Conservation (phyloP, 805 yeast genomes). For the Starmerella sp. region DNA sequence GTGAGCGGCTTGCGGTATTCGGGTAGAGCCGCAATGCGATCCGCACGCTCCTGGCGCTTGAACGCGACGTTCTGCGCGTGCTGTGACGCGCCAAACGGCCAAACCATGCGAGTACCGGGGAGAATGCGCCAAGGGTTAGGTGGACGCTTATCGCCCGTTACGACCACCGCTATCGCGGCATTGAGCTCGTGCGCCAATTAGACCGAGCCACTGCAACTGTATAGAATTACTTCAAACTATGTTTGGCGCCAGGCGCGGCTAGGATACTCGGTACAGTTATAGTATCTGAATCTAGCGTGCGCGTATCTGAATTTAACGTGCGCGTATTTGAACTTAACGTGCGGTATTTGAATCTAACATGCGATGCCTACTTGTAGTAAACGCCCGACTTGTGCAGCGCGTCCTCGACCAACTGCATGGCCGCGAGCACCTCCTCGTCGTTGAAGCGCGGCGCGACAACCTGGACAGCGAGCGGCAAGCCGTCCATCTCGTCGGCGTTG, state of each 20-base stretch:
- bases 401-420: conserved; percentile 35
- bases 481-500: conserved; percentile 42
- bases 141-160: too few relatives aligned
- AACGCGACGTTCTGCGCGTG: conserved; percentile 9
- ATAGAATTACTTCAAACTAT: too few relatives aligned
- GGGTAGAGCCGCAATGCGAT: conserved; percentile 29
- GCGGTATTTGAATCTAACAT: conserved; percentile 9
- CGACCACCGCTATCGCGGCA: too few relatives aligned
- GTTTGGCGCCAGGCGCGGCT: too few relatives aligned
- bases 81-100: conserved; percentile 4
- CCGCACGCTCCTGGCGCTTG: conserved; percentile 30
- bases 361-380: background rate
- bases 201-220: too few relatives aligned
- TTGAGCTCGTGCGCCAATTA: too few relatives aligned
- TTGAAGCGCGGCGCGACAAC: conserved; percentile 46
- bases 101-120: background rate
- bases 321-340: conserved; percentile 11
- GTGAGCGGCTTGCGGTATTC: conserved; percentile 34
- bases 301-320: too few relatives aligned
- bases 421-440: conserved; percentile 49
- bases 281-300: too few relatives aligned
- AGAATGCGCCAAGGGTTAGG: too few relatives aligned
- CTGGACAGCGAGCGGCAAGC: conserved; percentile 54
- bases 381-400: conserved; percentile 8
- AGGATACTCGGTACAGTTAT: too few relatives aligned